Base-by-base conservation (phyloP, 768 basidiomycete genomes). In the Mycena albidolilacea region DNA sequence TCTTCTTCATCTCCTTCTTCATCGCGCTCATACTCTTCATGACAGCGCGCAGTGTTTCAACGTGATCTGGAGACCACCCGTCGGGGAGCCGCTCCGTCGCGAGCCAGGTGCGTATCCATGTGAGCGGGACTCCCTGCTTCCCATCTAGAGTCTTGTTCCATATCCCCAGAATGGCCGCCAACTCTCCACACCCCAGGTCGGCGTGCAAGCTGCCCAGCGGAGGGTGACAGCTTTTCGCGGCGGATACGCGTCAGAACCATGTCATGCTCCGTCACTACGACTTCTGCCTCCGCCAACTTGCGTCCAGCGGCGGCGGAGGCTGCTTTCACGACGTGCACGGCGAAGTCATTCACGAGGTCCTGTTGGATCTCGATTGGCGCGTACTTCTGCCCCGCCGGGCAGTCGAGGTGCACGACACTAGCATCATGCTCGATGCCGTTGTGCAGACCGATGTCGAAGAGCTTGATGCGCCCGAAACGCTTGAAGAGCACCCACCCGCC, bases 151-250 rank as follows among this genome's bases (percentile, higher is more conserved):
- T 81, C 46, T 74, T 79, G 75, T 85, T 86, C 84, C 88, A 90
- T 7, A 92, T 83, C 1, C 89, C 90, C 15, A 92, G 81, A 10
- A 91, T 88, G 64, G 92, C 87, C 0, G 87, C 90, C 85, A 92
- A 90, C 80, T 93, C 92, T 17, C 91, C 92, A 4, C 90, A 85
- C 1, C 91, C 92, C 65, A 92, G 87, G 80, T 91, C 89, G 2
- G 86, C 85, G 71, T 90, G 89, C 3, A 90, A 54, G 7, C 74
- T 61, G 64, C 87, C 86, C 38, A 92, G 77, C 0, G 82, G 81
- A 2, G 79, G 79, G 77, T 10, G 80, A 87, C 43, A 82, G 77
- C 17, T 80, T 83, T 73, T 92, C 90, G 23, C 91, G 81, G 67
- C 89, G 83, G 1, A 90, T 79, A 5, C 91, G 84, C 12, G 87